These are phyloP conservation scores for Epicoccum sorghinum DNA, from an alignment of 2,329 filamentous ascomycete genomes.

Conservation along the genomic window DNA sequence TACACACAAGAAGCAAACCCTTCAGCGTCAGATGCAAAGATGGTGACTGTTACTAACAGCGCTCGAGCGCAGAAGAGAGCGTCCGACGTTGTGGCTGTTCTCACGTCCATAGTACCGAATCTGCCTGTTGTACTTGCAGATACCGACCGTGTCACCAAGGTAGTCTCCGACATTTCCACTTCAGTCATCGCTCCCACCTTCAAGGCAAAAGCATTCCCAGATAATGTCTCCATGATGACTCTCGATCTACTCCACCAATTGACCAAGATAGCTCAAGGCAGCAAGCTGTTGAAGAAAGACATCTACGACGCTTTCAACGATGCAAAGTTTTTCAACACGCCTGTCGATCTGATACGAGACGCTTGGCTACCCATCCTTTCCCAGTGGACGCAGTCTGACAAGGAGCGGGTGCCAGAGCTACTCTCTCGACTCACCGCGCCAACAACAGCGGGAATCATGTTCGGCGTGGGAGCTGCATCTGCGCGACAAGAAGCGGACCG, in stretches of 20 bases:
- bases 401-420: conserved; percentile 84
- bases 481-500: conserved; percentile 94
- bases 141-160: conserved; percentile 79
- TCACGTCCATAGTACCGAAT: conserved; percentile 79
- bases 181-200: conserved; percentile 83
- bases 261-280: conserved; percentile 75
- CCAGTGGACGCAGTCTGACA: conserved; percentile 85
- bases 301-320: conserved; percentile 92
- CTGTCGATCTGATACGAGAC: conserved; percentile 67
- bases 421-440: conserved; percentile 80
- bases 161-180: conserved; percentile 79
- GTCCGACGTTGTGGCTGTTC: conserved; percentile 75
- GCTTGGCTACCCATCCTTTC: conserved; percentile 84
- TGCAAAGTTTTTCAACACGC: conserved; percentile 78
- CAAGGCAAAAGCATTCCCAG: conserved; percentile 83
- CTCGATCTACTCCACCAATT: conserved; percentile 78
- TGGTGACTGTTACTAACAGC: conserved; percentile 35
- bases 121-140: conserved; percentile 85
- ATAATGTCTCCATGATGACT: conserved; percentile 75
- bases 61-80: conserved; percentile 50
- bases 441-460: conserved; percentile 93
- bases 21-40: conserved; percentile 34
- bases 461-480: conserved; percentile 94
- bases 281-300: conserved; percentile 93
- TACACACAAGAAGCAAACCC: conserved; percentile 66